Conservation (phyloP, 129 eudicot species). For the Tagetes patula region DNA sequence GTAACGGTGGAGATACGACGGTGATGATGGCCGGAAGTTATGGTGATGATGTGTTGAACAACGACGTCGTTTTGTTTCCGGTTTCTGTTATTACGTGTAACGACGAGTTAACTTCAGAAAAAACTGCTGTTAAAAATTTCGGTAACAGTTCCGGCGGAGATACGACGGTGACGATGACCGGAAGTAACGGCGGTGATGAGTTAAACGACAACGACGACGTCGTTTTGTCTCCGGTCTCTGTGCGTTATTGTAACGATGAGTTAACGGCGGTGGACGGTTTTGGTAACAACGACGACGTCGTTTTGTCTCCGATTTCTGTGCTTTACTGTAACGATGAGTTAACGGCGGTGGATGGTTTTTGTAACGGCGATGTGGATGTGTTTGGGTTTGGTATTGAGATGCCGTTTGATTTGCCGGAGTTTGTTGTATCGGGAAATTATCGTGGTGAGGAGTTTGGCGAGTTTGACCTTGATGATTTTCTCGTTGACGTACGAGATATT, state of each 20-base stretch:
- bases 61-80: too few species aligned
- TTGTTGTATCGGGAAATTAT: slow-evolving; percentile 23
- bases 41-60: too few species aligned
- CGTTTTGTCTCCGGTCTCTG: slow-evolving; percentile 59
- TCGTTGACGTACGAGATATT: too few species aligned
- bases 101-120: too few species aligned
- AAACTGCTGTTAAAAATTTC: too few species aligned
- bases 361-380: slow-evolving; percentile 42
- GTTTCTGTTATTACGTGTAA: too few species aligned
- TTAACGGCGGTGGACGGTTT: neutral
- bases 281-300: slow-evolving; percentile 18
- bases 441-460: slow-evolving; percentile 49
- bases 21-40: neutral
- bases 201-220: slow-evolving; percentile 17
- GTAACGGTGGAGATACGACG: slow-evolving; percentile 15
- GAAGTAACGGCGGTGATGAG: slow-evolving; percentile 9
- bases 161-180: neutral
- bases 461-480: slow-evolving; percentile 32
- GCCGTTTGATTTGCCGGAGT: slow-evolving; percentile 40
- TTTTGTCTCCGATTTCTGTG: slow-evolving; percentile 60
- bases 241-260: slow-evolving; percentile 23
- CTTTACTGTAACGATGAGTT: slow-evolving; percentile 34
- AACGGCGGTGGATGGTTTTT: slow-evolving; percentile 39
- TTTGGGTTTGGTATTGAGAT: slow-evolving; percentile 44
- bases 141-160: neutral